These are phyloP conservation scores for Dendrobium huoshanense DNA, from an alignment of 106 monocot genomes.

Conservation along the genomic window DNA sequence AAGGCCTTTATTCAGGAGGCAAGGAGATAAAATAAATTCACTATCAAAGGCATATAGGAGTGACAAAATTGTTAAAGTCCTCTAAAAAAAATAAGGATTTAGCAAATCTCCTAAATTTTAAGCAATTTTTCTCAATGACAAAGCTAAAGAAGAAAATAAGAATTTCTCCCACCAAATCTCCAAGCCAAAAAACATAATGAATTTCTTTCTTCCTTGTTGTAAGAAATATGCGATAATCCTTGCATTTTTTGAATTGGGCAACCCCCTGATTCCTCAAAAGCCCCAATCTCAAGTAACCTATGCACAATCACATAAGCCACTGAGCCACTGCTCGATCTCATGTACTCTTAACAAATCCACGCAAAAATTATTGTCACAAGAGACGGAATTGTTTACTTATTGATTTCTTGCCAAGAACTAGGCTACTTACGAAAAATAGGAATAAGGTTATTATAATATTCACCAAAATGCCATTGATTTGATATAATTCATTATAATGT, in stretches of 20 bases:
- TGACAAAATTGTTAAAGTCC: too few species aligned
- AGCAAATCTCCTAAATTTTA: neutral
- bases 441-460: neutral
- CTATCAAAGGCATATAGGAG: too few species aligned
- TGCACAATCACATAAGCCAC: neutral
- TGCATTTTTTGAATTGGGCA: neutral
- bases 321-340: neutral
- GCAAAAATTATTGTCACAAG: neutral
- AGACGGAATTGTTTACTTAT: neutral
- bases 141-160: neutral
- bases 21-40: too few species aligned
- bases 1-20: too few species aligned
- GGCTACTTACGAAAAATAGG: neutral
- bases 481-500: neutral
- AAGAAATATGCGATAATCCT: too few species aligned
- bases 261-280: neutral
- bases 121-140: neutral
- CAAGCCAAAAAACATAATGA: neutral
- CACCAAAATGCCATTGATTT: neutral
- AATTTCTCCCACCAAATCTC: neutral
- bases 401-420: neutral
- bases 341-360: neutral
- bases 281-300: neutral
- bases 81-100: neutral
- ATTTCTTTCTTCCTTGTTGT: neutral